phyloP scores from a whole-genome alignment of 352 stramenopile species.

The Pythium phragmiticola region DNA sequence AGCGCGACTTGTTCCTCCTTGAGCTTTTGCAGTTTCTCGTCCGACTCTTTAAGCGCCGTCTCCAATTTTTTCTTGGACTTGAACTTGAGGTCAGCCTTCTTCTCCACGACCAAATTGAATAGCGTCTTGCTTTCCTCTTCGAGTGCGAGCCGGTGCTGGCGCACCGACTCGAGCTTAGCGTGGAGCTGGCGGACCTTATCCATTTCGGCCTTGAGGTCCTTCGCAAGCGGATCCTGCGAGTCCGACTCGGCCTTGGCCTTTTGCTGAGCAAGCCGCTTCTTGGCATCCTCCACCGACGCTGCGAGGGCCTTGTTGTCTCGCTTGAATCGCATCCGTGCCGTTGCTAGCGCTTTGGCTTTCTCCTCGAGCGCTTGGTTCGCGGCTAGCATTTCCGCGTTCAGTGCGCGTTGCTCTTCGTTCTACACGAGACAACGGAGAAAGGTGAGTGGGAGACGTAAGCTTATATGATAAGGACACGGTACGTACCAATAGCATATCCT shows the following conservation, averaged over 20 bases:
- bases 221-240: conserved; percentile 71
- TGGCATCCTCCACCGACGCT: conserved; percentile 71
- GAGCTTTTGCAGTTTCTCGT: conserved; percentile 75
- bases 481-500: conserved; percentile 81
- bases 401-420: conserved; percentile 86
- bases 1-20: conserved; percentile 83
- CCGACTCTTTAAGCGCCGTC: conserved; percentile 74
- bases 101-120: conserved; percentile 88
- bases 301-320: conserved; percentile 84
- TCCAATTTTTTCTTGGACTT: conserved; percentile 90
- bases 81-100: conserved; percentile 88
- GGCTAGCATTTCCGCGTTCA: conserved; percentile 81
- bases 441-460: not conserved
- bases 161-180: conserved; percentile 81
- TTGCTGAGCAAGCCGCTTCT: conserved; percentile 80
- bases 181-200: conserved; percentile 83
- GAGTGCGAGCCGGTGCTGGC: conserved; percentile 80
- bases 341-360: conserved; percentile 84
- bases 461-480: not conserved
- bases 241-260: conserved; percentile 74
- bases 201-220: conserved; percentile 84
- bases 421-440: conserved; percentile 19
- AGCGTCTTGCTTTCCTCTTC: conserved; percentile 89
- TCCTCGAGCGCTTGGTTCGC: conserved; percentile 86
- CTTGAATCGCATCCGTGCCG: conserved; percentile 88